Evolutionary conservation across 202 grass and related monocot genomes (phyloP).

Genomic region (Panicum virgatum): DNA sequence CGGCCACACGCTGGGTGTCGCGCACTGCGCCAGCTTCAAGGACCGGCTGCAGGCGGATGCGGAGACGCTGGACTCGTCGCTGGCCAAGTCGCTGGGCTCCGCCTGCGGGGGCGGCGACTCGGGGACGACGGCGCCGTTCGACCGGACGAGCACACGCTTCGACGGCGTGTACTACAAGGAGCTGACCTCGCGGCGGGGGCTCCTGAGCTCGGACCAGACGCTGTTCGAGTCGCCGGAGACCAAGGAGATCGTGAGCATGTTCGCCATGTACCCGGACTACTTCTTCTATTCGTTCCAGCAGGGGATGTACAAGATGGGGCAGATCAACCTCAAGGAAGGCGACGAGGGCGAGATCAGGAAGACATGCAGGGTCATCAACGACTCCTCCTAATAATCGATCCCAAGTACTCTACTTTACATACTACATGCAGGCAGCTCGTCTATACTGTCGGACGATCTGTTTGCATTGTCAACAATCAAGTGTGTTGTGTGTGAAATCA

Average conservation of each 20-base stretch:
- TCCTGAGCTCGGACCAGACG: constrained; percentile 78
- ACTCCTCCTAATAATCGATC: background rate
- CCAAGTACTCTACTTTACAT: no score
- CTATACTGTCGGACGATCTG: no score
- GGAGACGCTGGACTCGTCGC: constrained; percentile 45
- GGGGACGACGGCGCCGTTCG: constrained; percentile 55
- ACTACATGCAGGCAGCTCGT: no score
- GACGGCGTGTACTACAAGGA: constrained; percentile 69
- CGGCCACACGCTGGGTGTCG: constrained; percentile 76
- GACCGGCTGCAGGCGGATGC: constrained; percentile 37
- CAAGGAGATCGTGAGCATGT: constrained; percentile 48
- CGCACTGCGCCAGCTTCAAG: constrained; percentile 65
- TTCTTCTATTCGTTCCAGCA: constrained; percentile 86
- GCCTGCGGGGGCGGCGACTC: constrained; percentile 55
- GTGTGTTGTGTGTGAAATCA: background rate
- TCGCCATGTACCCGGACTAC: constrained; percentile 60
- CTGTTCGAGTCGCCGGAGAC: constrained; percentile 70
- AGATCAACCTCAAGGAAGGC: constrained; percentile 74
- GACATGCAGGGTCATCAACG: constrained; percentile 62
- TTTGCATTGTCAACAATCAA: background rate
- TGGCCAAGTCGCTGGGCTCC: constrained; percentile 36
- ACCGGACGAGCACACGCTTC: constrained; percentile 56
- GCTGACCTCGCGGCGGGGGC: constrained; percentile 57
- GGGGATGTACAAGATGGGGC: constrained; percentile 91
- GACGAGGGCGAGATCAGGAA: constrained; percentile 63